Conservation (phyloP, 2,329 filamentous ascomycete species). For the Trichoderma sp. region DNA sequence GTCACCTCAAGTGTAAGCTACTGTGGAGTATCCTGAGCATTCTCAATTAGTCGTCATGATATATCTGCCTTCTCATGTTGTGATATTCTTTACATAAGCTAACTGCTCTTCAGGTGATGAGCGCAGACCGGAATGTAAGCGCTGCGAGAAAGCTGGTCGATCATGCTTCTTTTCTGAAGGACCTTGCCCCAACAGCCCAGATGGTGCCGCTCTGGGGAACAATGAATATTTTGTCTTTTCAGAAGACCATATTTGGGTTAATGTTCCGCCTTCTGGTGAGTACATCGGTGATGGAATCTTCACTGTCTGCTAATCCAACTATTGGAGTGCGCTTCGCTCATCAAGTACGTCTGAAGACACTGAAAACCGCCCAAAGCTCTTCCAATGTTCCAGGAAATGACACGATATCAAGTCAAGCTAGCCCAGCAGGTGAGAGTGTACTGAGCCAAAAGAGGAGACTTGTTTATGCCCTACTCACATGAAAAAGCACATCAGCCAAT, state of each 20-base stretch:
- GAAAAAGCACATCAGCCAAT: not conserved
- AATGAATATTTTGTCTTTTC: conserved; percentile 10
- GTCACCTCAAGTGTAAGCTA: conserved; percentile 19
- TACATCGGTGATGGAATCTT: not conserved
- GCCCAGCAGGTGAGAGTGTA: not conserved
- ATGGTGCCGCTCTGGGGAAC: not conserved
- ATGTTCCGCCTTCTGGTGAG: conserved; percentile 7
- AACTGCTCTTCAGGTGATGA: conserved; percentile 1
- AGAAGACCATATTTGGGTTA: conserved; percentile 13
- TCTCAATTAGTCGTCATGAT: not conserved
- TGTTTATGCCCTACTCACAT: not conserved
- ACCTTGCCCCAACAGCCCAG: not conserved
- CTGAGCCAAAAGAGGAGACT: not conserved
- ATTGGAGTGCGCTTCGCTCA: conserved; percentile 9
- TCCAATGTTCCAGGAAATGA: not conserved
- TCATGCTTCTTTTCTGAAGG: conserved; percentile 1
- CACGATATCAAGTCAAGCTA: not conserved
- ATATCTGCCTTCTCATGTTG: not conserved
- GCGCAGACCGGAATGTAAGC: conserved; percentile 9
- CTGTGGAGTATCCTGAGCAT: not conserved
- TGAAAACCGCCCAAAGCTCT: not conserved
- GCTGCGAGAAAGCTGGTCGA: conserved; percentile 16
- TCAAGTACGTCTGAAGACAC: not conserved
- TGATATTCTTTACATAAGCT: not conserved
- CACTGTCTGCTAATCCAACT: not conserved